These are phyloP conservation scores for Garcia nutans DNA, from an alignment of 345 rosid genomes.

Conservation along the genomic window DNA sequence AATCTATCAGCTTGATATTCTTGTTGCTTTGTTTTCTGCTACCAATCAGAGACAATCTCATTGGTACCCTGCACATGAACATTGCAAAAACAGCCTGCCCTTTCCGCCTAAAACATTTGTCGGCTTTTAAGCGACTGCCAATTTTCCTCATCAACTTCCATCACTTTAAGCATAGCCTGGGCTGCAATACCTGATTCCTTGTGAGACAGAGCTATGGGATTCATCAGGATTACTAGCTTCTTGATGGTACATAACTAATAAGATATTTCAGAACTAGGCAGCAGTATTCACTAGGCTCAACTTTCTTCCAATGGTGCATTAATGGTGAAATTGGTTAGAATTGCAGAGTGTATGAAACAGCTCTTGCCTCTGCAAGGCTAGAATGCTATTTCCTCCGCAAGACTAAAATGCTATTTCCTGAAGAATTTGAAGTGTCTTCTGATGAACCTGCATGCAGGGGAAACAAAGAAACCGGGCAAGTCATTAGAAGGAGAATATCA, in stretches of 20 bases:
- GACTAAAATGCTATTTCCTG: slow-evolving; percentile 80
- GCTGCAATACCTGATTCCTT: neutral
- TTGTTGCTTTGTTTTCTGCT: neutral
- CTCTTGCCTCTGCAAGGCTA: slow-evolving; percentile 8
- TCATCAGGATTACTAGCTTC: slow-evolving; percentile 1
- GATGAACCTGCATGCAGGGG: slow-evolving; percentile 61
- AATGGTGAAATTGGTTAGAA: neutral
- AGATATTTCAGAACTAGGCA: slow-evolving; percentile 7
- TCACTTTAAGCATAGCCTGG: neutral
- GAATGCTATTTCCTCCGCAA: neutral
- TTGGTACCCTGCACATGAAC: neutral
- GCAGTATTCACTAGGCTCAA: neutral
- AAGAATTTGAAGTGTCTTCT: slow-evolving; percentile 76
- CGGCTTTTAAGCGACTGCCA: neutral
- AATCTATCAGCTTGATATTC: neutral
- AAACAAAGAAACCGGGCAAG: slow-evolving; percentile 10
- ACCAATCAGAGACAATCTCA: neutral
- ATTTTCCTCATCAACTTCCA: neutral
- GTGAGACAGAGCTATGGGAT: neutral
- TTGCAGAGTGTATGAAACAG: slow-evolving; percentile 2
- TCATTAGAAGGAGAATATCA: neutral
- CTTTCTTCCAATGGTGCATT: neutral
- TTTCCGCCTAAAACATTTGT: neutral
- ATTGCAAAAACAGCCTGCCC: slow-evolving; percentile 1
- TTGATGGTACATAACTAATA: neutral